A percentile compares a stretch with the other conserved stretches of the same genome.
Conservation (phyloP, 768 basidiomycete species). For the Basidioascus undulatus region DNA sequence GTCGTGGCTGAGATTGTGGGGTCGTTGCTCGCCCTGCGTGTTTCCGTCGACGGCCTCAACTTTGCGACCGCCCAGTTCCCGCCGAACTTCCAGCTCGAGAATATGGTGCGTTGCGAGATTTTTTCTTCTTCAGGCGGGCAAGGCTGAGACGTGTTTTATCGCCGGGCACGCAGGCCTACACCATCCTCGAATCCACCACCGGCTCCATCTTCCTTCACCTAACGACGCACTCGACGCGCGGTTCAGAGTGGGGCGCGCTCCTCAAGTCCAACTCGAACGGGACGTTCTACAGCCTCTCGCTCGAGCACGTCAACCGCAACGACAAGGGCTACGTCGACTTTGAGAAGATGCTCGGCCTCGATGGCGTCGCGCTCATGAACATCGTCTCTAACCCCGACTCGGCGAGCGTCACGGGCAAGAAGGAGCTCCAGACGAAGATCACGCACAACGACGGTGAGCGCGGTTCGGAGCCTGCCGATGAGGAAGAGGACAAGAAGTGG, state of each 20-base stretch:
- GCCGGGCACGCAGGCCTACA: constrained; percentile 42
- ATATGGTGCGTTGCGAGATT: constrained; percentile 37
- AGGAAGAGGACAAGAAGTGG: no score
- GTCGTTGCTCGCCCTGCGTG: constrained; percentile 29
- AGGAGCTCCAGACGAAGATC: constrained; percentile 60
- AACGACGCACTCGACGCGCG: constrained; percentile 57
- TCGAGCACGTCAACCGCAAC: constrained; percentile 80
- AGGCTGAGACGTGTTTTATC: neutral
- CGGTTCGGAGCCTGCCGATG: neutral
- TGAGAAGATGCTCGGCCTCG: constrained; percentile 87
- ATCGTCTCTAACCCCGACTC: constrained; percentile 59
- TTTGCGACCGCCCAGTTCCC: constrained; percentile 82
- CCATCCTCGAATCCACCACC: constrained; percentile 80
- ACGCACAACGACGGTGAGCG: constrained; percentile 82
- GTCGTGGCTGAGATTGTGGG: constrained; percentile 67
- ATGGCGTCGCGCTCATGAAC: constrained; percentile 87
- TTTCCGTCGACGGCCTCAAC: constrained; percentile 67
- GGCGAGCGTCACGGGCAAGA: constrained; percentile 41
- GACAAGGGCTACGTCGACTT: constrained; percentile 74
- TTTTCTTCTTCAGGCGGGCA: neutral
- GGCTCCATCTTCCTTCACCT: constrained; percentile 84
- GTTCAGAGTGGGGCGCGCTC: constrained; percentile 68
- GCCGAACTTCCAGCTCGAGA: constrained; percentile 63
- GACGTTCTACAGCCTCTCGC: constrained; percentile 73
- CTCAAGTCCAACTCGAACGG: constrained; percentile 95